phyloP scores from a whole-genome alignment of 345 rosid species.

The Eucalyptus paniculata region DNA sequence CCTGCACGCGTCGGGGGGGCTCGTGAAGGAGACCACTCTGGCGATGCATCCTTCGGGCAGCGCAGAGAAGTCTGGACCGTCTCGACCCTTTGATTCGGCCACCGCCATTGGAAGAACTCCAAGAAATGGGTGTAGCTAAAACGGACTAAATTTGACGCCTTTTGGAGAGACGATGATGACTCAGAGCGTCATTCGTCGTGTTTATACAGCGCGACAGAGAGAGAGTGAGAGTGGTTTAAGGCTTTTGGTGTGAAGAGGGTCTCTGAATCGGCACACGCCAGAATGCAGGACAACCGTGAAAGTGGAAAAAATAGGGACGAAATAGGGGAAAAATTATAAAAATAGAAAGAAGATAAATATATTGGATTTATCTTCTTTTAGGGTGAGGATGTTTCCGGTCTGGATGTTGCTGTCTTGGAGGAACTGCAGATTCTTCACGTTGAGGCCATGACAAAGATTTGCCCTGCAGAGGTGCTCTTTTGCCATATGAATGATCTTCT shows the following conservation, averaged over 20 bases:
- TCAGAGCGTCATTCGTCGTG: neutral
- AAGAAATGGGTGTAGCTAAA: neutral
- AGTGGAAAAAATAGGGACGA: too few relatives aligned
- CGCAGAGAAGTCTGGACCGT: neutral
- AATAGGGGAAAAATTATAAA: neutral
- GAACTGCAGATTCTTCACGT: slow-evolving; percentile 23
- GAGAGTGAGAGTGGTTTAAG: neutral
- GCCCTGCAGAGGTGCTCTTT: slow-evolving; percentile 34
- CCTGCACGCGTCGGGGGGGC: neutral
- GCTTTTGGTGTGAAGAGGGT: neutral
- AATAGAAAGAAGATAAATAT: too few relatives aligned
- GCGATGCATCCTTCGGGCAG: neutral
- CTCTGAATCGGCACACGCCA: too few relatives aligned
- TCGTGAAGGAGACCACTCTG: neutral
- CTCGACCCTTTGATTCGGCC: neutral
- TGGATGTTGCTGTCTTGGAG: slow-evolving; percentile 21
- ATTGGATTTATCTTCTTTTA: neutral
- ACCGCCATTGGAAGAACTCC: neutral
- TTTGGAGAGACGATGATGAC: neutral
- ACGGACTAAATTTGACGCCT: neutral
- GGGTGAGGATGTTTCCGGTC: slow-evolving; percentile 43
- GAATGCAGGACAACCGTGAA: too few relatives aligned
- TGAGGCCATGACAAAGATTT: slow-evolving; percentile 39
- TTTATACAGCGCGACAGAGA: neutral
- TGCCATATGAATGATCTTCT: neutral